These are phyloP conservation scores for Metschnikowia shivogae DNA, from an alignment of 805 yeast genomes.

Conservation along the genomic window DNA sequence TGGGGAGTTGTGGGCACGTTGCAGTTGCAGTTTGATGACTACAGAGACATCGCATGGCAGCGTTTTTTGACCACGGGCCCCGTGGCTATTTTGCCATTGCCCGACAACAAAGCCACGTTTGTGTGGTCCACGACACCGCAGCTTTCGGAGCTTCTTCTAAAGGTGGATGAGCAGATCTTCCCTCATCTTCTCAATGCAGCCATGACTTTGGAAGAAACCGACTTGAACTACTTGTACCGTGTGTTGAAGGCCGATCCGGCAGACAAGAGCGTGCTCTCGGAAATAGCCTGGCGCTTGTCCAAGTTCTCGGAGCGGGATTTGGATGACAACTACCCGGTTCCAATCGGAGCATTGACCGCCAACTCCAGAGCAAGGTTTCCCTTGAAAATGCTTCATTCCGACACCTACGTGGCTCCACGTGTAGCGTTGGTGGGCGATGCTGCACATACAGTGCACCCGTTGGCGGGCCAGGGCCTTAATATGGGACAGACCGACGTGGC, in stretches of 20 bases:
- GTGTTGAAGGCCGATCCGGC: constrained; percentile 33
- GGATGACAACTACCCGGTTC: constrained; percentile 64
- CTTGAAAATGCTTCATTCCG: constrained; percentile 83
- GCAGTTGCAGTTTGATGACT: constrained; percentile 68
- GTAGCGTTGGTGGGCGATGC: constrained; percentile 97
- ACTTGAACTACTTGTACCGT: constrained; percentile 65
- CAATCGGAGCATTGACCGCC: constrained; percentile 53
- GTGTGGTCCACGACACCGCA: constrained; percentile 92
- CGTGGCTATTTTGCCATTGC: constrained; percentile 83
- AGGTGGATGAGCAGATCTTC: constrained; percentile 59
- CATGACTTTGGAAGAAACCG: constrained; percentile 71
- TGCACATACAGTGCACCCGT: constrained; percentile 95
- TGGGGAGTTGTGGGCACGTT: constrained; percentile 93
- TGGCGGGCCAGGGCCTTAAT: constrained; percentile 96
- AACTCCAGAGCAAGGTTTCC: constrained; percentile 86
- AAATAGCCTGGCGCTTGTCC: constrained; percentile 67
- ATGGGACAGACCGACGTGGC: constrained; percentile 96
- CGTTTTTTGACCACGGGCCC: constrained; percentile 91
- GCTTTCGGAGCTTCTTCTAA: constrained; percentile 57
- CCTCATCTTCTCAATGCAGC: constrained; percentile 79
- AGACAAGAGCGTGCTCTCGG: constrained; percentile 53
- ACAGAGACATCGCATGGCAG: constrained; percentile 82
- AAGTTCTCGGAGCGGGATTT: constrained; percentile 39
- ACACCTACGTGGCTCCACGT: constrained; percentile 76
- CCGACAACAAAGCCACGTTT: constrained; percentile 79